Conservation (phyloP, 495 filamentous ascomycete genomes). For the Astrocystis sublimbata region DNA sequence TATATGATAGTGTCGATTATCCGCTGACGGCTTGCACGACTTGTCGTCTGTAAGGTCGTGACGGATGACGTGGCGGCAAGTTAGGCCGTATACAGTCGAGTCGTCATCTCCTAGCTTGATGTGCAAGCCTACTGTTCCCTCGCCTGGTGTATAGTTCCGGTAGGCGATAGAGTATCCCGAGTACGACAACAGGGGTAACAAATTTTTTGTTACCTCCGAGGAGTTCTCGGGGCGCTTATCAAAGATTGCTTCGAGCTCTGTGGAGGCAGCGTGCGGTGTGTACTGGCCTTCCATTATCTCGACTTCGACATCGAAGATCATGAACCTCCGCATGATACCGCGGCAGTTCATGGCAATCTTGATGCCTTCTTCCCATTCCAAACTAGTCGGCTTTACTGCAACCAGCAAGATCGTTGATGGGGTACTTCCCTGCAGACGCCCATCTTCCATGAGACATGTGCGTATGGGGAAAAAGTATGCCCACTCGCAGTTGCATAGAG, state of each 20-base stretch:
- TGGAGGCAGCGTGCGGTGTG: constrained; percentile 6
- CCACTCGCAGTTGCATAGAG: constrained; percentile 3
- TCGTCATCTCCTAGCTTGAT: constrained; percentile 11
- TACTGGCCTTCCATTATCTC: constrained; percentile 6
- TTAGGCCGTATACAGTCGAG: constrained; percentile 6
- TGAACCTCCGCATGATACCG: background rate
- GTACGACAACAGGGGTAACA: background rate
- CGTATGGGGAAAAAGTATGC: constrained; percentile 16
- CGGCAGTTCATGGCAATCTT: constrained; percentile 8
- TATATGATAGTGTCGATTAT: constrained; percentile 1
- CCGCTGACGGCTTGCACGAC: background rate
- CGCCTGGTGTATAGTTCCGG: background rate
- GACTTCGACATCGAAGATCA: constrained; percentile 11
- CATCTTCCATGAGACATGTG: constrained; percentile 4
- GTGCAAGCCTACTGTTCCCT: constrained; percentile 12
- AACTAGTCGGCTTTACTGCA: constrained; percentile 4
- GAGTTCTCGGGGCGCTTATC: background rate
- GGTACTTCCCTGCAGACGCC: background rate
- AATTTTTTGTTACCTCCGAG: background rate
- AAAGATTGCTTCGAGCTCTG: constrained; percentile 9
- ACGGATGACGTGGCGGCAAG: constrained; percentile 11
- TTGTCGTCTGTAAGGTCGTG: background rate
- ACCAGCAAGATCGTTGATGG: constrained; percentile 8
- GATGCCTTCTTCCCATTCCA: constrained; percentile 10
- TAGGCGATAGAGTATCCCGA: constrained; percentile 6